A percentile compares a stretch with the other conserved stretches of the same genome.
Evolutionary conservation across 2,329 filamentous ascomycete species (phyloP).

Genomic region (Verticillium zaregamsianum): DNA sequence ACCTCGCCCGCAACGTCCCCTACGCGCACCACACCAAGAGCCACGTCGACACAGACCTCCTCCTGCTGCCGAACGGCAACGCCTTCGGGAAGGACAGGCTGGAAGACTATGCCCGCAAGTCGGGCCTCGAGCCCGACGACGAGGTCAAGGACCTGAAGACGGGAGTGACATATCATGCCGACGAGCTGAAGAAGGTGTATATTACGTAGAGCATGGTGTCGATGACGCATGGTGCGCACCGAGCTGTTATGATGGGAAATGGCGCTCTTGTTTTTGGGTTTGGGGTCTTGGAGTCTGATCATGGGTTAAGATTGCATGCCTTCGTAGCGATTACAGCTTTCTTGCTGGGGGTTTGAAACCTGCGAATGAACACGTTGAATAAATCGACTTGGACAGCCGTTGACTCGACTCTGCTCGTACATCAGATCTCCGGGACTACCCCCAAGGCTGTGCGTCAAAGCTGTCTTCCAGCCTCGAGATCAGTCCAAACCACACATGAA

Average conservation of each 20-base stretch:
- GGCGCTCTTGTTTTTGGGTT: too few relatives aligned
- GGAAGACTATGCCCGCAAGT: slow-evolving; percentile 72
- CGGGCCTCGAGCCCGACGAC: slow-evolving; percentile 60
- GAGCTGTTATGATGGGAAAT: not conserved
- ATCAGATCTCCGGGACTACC: too few relatives aligned
- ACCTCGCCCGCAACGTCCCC: slow-evolving; percentile 80
- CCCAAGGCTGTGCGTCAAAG: too few relatives aligned
- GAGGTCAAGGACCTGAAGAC: slow-evolving; percentile 73
- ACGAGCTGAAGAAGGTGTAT: slow-evolving; percentile 78
- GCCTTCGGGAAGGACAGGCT: slow-evolving; percentile 78
- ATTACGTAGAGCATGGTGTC: slow-evolving; percentile 57
- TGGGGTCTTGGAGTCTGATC: too few relatives aligned
- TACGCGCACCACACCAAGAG: slow-evolving; percentile 96
- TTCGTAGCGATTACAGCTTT: too few relatives aligned
- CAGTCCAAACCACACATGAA: too few relatives aligned
- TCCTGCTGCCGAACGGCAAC: slow-evolving; percentile 81
- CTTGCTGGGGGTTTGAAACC: too few relatives aligned
- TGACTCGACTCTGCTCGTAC: too few relatives aligned
- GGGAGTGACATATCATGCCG: slow-evolving; percentile 59
- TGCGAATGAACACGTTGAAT: too few relatives aligned
- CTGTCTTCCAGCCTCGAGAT: too few relatives aligned
- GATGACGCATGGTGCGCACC: not conserved
- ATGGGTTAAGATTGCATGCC: too few relatives aligned
- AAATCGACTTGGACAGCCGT: not conserved
- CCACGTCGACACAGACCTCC: slow-evolving; percentile 80